Evolutionary conservation across 768 basidiomycete genomes (phyloP).

Genomic region (Leccinum imitatum): DNA sequence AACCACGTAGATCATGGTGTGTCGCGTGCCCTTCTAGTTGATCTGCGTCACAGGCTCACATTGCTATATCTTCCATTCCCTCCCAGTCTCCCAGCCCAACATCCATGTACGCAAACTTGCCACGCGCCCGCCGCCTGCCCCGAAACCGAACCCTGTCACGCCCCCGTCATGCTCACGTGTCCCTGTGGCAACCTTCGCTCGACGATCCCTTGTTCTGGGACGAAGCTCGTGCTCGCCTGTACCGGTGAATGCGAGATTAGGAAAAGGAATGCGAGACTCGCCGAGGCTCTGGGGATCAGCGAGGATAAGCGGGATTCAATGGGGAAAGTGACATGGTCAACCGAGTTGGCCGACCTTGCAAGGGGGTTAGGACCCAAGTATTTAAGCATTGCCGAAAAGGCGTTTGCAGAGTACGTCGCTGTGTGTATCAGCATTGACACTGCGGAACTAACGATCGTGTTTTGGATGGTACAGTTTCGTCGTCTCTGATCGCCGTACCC

Average conservation of each 20-base stretch:
- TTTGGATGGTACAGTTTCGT: conserved; percentile 53
- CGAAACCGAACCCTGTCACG: conserved; percentile 74
- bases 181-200: conserved; percentile 83
- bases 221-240: conserved; percentile 59
- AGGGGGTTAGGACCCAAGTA: conserved; percentile 55
- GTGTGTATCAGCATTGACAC: no score
- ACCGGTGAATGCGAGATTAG: conserved; percentile 79
- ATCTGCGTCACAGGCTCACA: not conserved
- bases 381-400: conserved; percentile 70
- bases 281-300: conserved; percentile 89
- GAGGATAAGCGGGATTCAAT: conserved; percentile 42
- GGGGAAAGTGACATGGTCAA: conserved; percentile 51
- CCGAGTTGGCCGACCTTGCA: conserved; percentile 64
- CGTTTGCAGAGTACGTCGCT: conserved; percentile 67
- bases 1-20: conserved; percentile 81
- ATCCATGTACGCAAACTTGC: conserved; percentile 76
- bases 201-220: conserved; percentile 62
- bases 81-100: conserved; percentile 60
- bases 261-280: conserved; percentile 84
- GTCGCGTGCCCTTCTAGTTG: conserved; percentile 18
- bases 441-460: not conserved
- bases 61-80: not conserved
- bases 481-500: conserved; percentile 59
- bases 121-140: conserved; percentile 88
- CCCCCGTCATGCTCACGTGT: conserved; percentile 68